Percentiles rank a stretch among this genome's conserved stretches.
Evolutionary conservation across 1,139 yeast genomes (phyloP).

Genomic region (Pneumocystis canis): DNA sequence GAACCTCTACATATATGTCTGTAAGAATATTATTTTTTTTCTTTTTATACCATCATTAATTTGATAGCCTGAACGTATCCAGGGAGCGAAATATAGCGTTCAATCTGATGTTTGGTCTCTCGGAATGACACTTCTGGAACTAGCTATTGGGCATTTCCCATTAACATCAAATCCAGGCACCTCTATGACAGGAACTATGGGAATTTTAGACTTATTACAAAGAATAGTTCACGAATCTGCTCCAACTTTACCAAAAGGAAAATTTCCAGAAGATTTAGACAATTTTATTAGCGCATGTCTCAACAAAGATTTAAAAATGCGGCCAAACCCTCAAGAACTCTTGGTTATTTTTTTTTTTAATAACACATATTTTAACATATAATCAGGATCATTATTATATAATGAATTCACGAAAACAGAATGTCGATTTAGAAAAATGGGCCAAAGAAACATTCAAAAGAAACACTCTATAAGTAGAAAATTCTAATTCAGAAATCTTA

Average conservation of each 20-base stretch:
- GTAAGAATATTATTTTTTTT: background rate
- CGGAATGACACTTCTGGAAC: slow-evolving; percentile 76
- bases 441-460: background rate
- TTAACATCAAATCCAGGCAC: slow-evolving; percentile 58
- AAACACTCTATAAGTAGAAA: background rate
- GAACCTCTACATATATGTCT: slow-evolving; percentile 98
- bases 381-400: background rate
- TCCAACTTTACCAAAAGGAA: slow-evolving; percentile 42
- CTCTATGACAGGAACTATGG: slow-evolving; percentile 33
- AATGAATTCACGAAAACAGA: background rate
- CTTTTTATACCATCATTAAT: background rate
- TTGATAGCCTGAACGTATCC: slow-evolving; percentile 66
- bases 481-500: background rate
- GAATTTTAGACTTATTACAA: slow-evolving; percentile 78
- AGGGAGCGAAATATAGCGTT: slow-evolving; percentile 55
- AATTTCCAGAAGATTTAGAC: slow-evolving; percentile 35
- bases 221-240: slow-evolving; percentile 88
- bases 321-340: slow-evolving; percentile 52
- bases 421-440: background rate
- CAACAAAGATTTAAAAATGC: slow-evolving; percentile 41
- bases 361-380: background rate
- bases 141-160: slow-evolving; percentile 84
- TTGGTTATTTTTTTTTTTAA: slow-evolving; percentile 25
- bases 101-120: slow-evolving; percentile 95
- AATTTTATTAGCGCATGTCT: slow-evolving; percentile 57